Base-by-base conservation (phyloP, 2,329 filamentous ascomycete genomes). In the Aspergillus caelatus region DNA sequence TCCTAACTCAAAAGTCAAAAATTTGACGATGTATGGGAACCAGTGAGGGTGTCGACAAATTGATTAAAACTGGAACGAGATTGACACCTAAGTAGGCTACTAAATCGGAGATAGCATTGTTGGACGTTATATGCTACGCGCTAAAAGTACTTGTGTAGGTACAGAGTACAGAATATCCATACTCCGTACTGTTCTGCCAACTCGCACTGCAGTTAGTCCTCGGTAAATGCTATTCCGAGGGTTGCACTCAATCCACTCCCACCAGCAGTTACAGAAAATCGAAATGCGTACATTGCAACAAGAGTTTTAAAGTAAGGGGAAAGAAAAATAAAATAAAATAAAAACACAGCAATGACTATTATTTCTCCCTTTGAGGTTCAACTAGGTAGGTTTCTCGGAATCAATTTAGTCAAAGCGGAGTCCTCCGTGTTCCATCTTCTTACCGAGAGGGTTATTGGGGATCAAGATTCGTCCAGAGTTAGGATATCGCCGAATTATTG, bases 1-100 rank as follows among this genome's bases (percentile, higher is more conserved):
- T 32, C 58, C 54, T 61, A 66, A 66, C 60, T 62, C 66, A 68
- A 66, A 68, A 65, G 43, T 59, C 62, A 63, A 60, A 36, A 45
- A 26, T 16, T 21, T 53, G 26, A 52, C 14, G 48, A 30, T 9
- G 8, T 3, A 26, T 26, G 11, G 23, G 26, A 52, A 4, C 21
- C 45, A 48, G 45, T 48, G 45, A 48, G 21, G 11, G 19, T 23
- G 43, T 11, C 43, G 43, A 16, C 48, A 30, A 48, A 48, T 48
- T 48, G 45, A 48, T 48, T 41, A 41, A 41, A 41, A n/a, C 39
- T 41, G 39, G 34, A 16, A 41, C 39, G 39, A 41, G 39, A 41
- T 41, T 41, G 16, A 41, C 39, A 41, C 16, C 39, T 41, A 36
- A 45, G 41, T 45, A 23, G 39, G 1, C 34, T n/a, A 41, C 39